phyloP scores from a whole-genome alignment of 306 rosid species.

The Bauhinia variegata region DNA sequence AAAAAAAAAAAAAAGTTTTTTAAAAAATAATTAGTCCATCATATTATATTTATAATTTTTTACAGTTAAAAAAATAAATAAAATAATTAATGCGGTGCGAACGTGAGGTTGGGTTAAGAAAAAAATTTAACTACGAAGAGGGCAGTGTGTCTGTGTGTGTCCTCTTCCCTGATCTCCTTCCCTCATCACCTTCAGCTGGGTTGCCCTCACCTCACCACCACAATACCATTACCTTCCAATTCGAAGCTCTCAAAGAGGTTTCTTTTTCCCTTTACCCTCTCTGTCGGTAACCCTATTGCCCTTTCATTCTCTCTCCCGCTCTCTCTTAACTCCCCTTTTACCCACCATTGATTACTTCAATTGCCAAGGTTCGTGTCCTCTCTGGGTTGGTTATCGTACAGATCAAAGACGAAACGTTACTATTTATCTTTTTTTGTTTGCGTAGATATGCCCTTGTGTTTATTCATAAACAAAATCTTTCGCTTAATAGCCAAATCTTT shows the following conservation, averaged over 20 bases:
- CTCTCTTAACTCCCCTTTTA: not conserved
- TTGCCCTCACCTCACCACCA: too few relatives aligned
- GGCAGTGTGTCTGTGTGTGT: constrained; percentile 11
- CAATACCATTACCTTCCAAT: too few relatives aligned
- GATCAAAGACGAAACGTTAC: constrained; percentile 31
- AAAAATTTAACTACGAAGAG: constrained; percentile 30
- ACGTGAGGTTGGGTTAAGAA: constrained; percentile 16
- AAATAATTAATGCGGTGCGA: not conserved
- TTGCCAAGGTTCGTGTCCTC: not conserved
- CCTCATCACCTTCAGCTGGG: constrained; percentile 24
- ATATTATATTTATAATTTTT: too few relatives aligned
- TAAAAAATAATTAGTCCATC: too few relatives aligned
- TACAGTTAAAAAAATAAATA: not conserved
- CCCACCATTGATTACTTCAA: not conserved
- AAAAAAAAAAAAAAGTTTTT: not conserved
- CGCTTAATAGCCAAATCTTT: not conserved
- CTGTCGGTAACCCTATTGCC: not conserved
- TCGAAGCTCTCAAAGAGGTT: not conserved
- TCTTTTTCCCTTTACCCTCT: constrained; percentile 12
- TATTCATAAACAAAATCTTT: not conserved
- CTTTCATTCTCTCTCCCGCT: not conserved
- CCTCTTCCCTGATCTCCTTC: constrained; percentile 30
- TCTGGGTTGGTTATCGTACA: constrained; percentile 21
- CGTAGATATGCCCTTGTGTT: not conserved
- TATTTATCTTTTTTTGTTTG: not conserved